Evolutionary conservation across 441 rosid genomes (phyloP).

Genomic region (Iberis amara): DNA sequence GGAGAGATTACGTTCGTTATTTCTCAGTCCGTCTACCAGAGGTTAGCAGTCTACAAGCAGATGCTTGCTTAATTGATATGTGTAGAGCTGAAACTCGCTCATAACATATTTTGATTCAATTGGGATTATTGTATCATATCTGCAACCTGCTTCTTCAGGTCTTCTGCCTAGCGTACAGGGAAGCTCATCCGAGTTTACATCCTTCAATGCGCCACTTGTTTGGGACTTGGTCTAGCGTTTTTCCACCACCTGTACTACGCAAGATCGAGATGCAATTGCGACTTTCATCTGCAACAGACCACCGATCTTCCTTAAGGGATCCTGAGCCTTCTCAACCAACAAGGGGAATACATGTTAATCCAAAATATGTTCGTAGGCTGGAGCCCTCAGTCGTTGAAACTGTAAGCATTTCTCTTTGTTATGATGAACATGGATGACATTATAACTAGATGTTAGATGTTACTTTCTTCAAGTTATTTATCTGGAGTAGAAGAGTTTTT

Average conservation of each 20-base stretch:
- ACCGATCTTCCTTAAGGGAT: constrained; percentile 52
- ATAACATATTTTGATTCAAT: background rate
- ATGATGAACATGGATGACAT: constrained; percentile 4
- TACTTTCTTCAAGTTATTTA: constrained; percentile 13
- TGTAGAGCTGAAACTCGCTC: constrained; percentile 12
- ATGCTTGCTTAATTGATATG: constrained; percentile 1
- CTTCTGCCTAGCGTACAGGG: constrained; percentile 70
- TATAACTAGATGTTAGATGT: constrained; percentile 7
- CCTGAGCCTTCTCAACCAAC: constrained; percentile 72
- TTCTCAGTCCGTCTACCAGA: constrained; percentile 83
- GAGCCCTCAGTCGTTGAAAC: constrained; percentile 60
- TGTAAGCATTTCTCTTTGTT: constrained; percentile 48
- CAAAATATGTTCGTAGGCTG: constrained; percentile 79
- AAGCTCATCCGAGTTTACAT: constrained; percentile 61
- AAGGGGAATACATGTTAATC: constrained; percentile 94
- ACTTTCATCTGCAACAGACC: constrained; percentile 43
- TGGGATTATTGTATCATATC: background rate
- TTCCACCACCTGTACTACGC: constrained; percentile 58
- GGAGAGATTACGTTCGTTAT: constrained; percentile 58
- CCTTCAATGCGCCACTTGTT: constrained; percentile 86
- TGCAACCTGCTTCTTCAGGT: constrained; percentile 56
- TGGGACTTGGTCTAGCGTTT: constrained; percentile 93
- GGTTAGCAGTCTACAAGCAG: constrained; percentile 47
- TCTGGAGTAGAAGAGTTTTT: constrained; percentile 10
- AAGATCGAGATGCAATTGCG: constrained; percentile 72